A percentile compares a stretch with the other conserved stretches of the same genome.
phyloP scores from a whole-genome alignment of 2,329 filamentous ascomycete genomes.

The Orbilia quercus region DNA sequence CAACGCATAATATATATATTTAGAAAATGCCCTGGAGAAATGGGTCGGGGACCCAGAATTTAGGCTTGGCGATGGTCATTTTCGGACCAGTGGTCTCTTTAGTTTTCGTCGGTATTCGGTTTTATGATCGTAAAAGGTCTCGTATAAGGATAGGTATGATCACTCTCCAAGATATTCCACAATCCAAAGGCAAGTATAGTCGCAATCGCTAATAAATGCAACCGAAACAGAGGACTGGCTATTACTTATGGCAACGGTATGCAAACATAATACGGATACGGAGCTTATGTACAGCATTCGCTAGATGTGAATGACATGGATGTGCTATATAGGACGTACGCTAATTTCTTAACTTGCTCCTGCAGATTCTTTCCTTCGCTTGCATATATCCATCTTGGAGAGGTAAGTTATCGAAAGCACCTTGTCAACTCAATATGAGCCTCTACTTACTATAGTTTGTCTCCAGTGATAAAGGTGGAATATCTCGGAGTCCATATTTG shows the following conservation, averaged over 20 bases:
- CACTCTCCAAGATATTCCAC: not conserved
- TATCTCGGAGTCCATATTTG: too few species aligned
- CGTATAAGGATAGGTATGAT: not conserved
- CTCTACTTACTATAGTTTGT: too few species aligned
- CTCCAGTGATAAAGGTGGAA: not conserved
- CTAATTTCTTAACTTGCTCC: too few species aligned
- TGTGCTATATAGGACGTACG: not conserved
- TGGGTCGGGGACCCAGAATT: not conserved
- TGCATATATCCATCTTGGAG: constrained; percentile 9
- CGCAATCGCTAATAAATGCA: not conserved
- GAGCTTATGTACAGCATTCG: too few species aligned
- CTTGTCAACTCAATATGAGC: too few species aligned
- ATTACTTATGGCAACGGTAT: not conserved
- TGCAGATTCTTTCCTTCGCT: not conserved
- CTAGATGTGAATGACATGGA: not conserved
- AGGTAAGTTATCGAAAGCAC: not conserved
- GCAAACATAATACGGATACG: too few species aligned
- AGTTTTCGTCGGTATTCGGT: not conserved
- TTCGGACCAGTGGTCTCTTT: not conserved
- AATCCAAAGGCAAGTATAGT: too few species aligned
- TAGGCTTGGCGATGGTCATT: not conserved
- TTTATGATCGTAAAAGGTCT: not conserved
- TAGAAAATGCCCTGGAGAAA: constrained; percentile 1
- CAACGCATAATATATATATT: not conserved
- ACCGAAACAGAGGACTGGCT: not conserved